phyloP scores from a whole-genome alignment of 176 grass and related monocot genomes.

The Thinopyrum elongatum region DNA sequence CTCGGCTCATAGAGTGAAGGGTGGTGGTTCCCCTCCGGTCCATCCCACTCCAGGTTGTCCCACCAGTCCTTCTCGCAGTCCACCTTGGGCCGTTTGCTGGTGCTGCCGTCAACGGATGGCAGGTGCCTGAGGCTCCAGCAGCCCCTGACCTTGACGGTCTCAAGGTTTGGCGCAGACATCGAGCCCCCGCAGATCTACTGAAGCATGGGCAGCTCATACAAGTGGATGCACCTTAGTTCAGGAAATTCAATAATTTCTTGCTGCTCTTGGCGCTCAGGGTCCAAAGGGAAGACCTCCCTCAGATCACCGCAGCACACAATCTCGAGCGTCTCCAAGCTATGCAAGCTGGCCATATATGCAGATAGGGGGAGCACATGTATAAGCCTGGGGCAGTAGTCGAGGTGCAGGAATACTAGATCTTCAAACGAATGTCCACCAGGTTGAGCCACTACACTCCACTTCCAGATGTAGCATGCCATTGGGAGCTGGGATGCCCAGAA shows the following conservation, averaged over 20 bases:
- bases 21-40: neutral
- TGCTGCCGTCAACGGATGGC: neutral
- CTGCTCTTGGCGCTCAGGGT: neutral
- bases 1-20: neutral
- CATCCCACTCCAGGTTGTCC: neutral
- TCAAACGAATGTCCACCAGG: fast-evolving
- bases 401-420: neutral
- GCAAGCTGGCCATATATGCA: neutral
- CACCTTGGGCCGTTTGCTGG: neutral
- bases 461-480: neutral
- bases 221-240: neutral
- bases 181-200: neutral
- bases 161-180: neutral
- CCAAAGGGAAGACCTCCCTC: neutral
- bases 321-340: neutral
- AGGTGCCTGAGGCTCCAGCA: neutral
- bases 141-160: neutral
- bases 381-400: neutral
- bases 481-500: conserved; percentile 6
- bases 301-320: neutral
- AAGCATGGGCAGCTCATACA: neutral
- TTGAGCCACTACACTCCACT: neutral
- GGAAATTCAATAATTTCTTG: neutral
- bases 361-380: neutral
- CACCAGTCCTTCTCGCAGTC: neutral